phyloP scores from a whole-genome alignment of 345 rosid genomes.

The Acer campestre region DNA sequence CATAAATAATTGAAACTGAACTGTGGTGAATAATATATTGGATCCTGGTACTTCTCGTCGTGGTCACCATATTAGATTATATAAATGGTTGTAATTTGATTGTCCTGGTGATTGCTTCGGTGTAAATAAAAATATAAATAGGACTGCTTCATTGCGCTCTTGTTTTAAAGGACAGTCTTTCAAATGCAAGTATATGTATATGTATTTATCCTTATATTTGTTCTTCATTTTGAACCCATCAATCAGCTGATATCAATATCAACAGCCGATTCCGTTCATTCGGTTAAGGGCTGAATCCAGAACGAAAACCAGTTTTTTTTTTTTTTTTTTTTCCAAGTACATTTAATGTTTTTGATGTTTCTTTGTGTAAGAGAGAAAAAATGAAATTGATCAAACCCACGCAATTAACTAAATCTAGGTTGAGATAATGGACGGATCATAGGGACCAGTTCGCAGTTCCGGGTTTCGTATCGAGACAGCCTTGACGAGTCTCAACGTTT shows the following conservation, averaged over 20 bases:
- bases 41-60: background rate
- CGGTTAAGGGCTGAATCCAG: too few relatives aligned
- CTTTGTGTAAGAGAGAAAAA: too few relatives aligned
- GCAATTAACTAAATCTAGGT: too few relatives aligned
- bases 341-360: too few relatives aligned
- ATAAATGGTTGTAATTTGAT: background rate
- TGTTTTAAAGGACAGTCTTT: background rate
- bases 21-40: background rate
- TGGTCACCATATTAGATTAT: background rate
- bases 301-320: too few relatives aligned
- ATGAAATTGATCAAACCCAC: too few relatives aligned
- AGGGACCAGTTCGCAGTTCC: constrained; percentile 56
- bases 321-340: too few relatives aligned
- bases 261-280: too few relatives aligned
- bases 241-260: background rate
- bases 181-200: background rate
- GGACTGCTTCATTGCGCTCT: background rate
- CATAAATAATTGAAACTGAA: constrained; percentile 37
- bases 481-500: constrained; percentile 28
- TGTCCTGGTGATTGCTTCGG: constrained; percentile 17
- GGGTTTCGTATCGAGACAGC: constrained; percentile 57
- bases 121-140: constrained; percentile 29
- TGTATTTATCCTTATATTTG: background rate
- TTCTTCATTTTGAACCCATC: too few relatives aligned
- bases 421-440: constrained; percentile 75